Evolutionary conservation across 805 yeast genomes (phyloP), one percentile per base, ranked within the genome.

Genomic region (Pichia nanzhaoensis): DNA sequence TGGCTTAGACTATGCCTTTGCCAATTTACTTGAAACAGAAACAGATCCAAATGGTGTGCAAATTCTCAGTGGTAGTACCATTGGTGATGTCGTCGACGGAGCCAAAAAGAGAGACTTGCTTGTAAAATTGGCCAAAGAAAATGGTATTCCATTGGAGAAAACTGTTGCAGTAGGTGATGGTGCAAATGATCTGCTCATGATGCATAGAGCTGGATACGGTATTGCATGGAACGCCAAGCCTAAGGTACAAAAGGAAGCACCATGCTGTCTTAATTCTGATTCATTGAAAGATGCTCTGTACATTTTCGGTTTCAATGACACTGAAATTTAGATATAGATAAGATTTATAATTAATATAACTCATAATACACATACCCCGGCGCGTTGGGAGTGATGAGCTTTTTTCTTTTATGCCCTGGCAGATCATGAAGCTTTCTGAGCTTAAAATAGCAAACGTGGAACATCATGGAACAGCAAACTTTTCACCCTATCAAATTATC

Each of bases 211-310:
- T 2, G 98, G 98, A 0, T 84, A 79, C 60, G 99, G 99, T 18
- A 72, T 93, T 44, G 99, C 99, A 0, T 93, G 96, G 95, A 85
- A 88, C 61, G 99, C 98, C 18, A 93, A 93, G 62, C 97, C 98
- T 19, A 80, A 74, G 51, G 99, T 93, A 2, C 97, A 89, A 63
- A 61, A 66, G 47, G 68, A 70, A 52, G 98, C 99, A 0, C 96
- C 96, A 17, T 73, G 86, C 36, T 74, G 84, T 49, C 70, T 93
- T 51, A 93, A 93, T 61, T 71, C 91, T 0, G 68, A 72, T n/a
- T 71, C 84, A 4, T 72, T 93, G 60, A 69, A 70, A 49, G 96
- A 91, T 61, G 72, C 84, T 2, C 71, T 88, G 55, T 90, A 87
- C 65, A 79, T 91, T 17, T 65, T 91, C 60, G 97, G 97, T 8